A percentile compares a stretch with the other conserved stretches of the same genome.
Conservation (phyloP, 306 rosid species). For the Pyrus betulifolia region DNA sequence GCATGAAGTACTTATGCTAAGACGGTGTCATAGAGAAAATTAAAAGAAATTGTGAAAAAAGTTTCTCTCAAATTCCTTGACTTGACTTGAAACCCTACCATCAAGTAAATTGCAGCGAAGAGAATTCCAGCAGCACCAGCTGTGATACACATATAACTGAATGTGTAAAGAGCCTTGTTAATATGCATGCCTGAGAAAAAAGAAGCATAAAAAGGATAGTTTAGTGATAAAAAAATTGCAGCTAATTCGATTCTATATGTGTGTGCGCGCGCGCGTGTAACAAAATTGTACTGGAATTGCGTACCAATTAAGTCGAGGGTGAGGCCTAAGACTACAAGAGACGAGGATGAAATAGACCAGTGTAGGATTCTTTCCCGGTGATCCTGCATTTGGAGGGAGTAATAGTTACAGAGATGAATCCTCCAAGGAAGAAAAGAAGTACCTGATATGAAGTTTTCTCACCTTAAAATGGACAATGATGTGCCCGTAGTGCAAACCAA, state of each 20-base stretch:
- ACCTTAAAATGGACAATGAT: slow-evolving; percentile 73
- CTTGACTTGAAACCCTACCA: slow-evolving; percentile 39
- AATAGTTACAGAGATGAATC: neutral
- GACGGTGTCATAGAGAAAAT: neutral
- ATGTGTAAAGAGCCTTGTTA: slow-evolving; percentile 82
- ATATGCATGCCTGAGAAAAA: slow-evolving; percentile 53
- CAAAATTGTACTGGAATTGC: neutral
- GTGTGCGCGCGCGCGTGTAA: neutral
- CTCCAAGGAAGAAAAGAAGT: neutral
- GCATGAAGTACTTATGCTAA: neutral
- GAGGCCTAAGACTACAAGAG: slow-evolving; percentile 53
- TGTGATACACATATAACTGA: slow-evolving; percentile 83
- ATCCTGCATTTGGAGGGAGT: slow-evolving; percentile 18
- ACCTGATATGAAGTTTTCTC: neutral
- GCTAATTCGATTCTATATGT: neutral
- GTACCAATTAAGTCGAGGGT: slow-evolving; percentile 60
- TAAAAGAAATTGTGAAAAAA: neutral
- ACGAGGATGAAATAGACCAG: slow-evolving; percentile 69
- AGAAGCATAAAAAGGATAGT: neutral
- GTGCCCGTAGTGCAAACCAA: slow-evolving; percentile 91
- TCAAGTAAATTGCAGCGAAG: slow-evolving; percentile 64
- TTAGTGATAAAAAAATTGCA: neutral
- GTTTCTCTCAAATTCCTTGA: neutral
- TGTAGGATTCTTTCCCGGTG: slow-evolving; percentile 64
- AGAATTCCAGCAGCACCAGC: slow-evolving; percentile 81